These are phyloP conservation scores for Pythium phragmiticola DNA, from an alignment of 352 stramenopile species.

Conservation along the genomic window DNA sequence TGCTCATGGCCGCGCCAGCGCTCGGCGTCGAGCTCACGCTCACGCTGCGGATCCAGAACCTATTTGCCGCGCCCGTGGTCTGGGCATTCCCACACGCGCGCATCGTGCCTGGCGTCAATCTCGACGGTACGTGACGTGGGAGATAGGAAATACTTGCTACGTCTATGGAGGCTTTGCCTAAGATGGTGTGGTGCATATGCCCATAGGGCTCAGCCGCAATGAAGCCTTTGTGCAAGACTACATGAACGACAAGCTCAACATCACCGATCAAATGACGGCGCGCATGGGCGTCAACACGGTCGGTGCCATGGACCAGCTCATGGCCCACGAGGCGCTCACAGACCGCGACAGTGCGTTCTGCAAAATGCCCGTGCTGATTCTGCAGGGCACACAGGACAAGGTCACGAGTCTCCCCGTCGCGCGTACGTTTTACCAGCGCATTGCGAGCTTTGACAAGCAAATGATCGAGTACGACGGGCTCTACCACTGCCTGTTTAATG, in stretches of 20 bases:
- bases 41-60: slow-evolving; percentile 40
- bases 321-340: slow-evolving; percentile 8
- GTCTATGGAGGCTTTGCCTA: too few relatives aligned
- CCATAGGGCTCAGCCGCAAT: slow-evolving; percentile 31
- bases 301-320: slow-evolving; percentile 28
- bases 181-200: too few relatives aligned
- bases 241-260: slow-evolving; percentile 52
- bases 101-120: slow-evolving; percentile 60
- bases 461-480: slow-evolving; percentile 60
- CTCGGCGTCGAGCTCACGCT: slow-evolving; percentile 60
- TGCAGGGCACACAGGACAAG: slow-evolving; percentile 48
- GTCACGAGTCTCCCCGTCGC: slow-evolving; percentile 40
- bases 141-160: too few relatives aligned
- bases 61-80: slow-evolving; percentile 39
- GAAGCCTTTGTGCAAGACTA: slow-evolving; percentile 51
- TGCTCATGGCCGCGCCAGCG: slow-evolving; percentile 55
- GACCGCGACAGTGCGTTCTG: slow-evolving; percentile 29
- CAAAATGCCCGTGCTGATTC: slow-evolving; percentile 34
- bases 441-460: slow-evolving; percentile 57
- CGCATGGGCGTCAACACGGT: slow-evolving; percentile 38
- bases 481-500: slow-evolving; percentile 66
- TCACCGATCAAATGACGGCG: slow-evolving; percentile 40
- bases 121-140: slow-evolving; percentile 24
- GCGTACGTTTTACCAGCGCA: slow-evolving; percentile 39
- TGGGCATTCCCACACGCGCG: slow-evolving; percentile 42